Conservation (phyloP, 1,284 basidiomycete genomes). For the Peniophora sp. region DNA sequence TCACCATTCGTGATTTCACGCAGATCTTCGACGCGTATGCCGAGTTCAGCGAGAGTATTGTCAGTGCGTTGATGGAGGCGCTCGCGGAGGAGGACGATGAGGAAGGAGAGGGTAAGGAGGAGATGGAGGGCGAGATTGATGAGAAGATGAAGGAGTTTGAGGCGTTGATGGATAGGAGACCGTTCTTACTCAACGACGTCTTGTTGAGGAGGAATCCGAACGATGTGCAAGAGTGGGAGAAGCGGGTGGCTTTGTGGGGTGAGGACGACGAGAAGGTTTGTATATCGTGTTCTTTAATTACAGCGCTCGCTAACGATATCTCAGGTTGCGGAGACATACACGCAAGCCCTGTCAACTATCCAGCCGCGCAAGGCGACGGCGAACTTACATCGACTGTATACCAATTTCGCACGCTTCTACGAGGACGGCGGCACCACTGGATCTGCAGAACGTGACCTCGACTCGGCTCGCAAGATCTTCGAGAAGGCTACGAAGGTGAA, state of each 20-base stretch:
- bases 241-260: slow-evolving; percentile 90
- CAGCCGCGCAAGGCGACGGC: slow-evolving; percentile 87
- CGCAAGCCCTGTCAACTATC: slow-evolving; percentile 83
- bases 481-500: slow-evolving; percentile 90
- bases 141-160: slow-evolving; percentile 90
- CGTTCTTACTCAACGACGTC: slow-evolving; percentile 96
- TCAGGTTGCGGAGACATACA: slow-evolving; percentile 89
- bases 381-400: slow-evolving; percentile 85
- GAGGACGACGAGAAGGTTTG: slow-evolving; percentile 86
- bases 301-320: not conserved
- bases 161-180: slow-evolving; percentile 89
- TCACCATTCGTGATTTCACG: slow-evolving; percentile 96
- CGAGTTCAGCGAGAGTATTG: slow-evolving; percentile 89
- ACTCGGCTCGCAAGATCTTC: slow-evolving; percentile 84
- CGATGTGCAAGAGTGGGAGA: slow-evolving; percentile 99
- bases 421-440: slow-evolving; percentile 86
- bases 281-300: not conserved
- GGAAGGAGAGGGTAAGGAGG: slow-evolving; percentile 60
- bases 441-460: slow-evolving; percentile 75
- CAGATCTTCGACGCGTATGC: slow-evolving; percentile 98
- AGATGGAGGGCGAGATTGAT: slow-evolving; percentile 86
- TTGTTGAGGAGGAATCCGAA: slow-evolving; percentile 91
- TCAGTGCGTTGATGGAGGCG: slow-evolving; percentile 88
- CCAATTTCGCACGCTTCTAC: slow-evolving; percentile 97
- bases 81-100: slow-evolving; percentile 60